Conservation (phyloP, 345 rosid species). For the Populus pruinosa region DNA sequence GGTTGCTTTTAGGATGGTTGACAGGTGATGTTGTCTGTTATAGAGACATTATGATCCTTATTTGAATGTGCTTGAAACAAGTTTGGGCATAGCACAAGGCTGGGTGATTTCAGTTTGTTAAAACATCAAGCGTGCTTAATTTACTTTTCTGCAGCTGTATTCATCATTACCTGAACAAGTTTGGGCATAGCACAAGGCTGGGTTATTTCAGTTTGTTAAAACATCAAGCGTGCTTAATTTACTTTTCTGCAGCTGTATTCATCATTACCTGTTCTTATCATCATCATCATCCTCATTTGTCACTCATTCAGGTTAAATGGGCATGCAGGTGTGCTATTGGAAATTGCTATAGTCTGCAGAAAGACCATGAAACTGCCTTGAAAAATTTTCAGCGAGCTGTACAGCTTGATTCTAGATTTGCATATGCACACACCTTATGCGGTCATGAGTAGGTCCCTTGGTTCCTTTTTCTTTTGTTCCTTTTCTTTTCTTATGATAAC, state of each 20-base stretch:
- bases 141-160: background rate
- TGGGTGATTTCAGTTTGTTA: background rate
- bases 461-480: background rate
- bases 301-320: slow-evolving; percentile 8
- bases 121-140: background rate
- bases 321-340: slow-evolving; percentile 95
- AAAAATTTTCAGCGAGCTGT: slow-evolving; percentile 93
- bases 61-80: background rate
- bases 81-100: background rate
- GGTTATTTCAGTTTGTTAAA: too few species aligned
- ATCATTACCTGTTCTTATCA: background rate
- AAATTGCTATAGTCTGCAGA: slow-evolving; percentile 93
- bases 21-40: background rate
- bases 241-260: background rate
- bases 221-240: too few species aligned
- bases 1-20: background rate
- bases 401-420: slow-evolving; percentile 79
- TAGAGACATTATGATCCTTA: background rate
- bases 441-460: slow-evolving; percentile 83
- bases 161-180: background rate
- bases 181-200: background rate
- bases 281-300: background rate
- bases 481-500: background rate
- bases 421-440: slow-evolving; percentile 91
- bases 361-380: slow-evolving; percentile 95